Evolutionary conservation across 2,329 filamentous ascomycete genomes (phyloP).

Genomic region (Chrysoporthe austroafricana): DNA sequence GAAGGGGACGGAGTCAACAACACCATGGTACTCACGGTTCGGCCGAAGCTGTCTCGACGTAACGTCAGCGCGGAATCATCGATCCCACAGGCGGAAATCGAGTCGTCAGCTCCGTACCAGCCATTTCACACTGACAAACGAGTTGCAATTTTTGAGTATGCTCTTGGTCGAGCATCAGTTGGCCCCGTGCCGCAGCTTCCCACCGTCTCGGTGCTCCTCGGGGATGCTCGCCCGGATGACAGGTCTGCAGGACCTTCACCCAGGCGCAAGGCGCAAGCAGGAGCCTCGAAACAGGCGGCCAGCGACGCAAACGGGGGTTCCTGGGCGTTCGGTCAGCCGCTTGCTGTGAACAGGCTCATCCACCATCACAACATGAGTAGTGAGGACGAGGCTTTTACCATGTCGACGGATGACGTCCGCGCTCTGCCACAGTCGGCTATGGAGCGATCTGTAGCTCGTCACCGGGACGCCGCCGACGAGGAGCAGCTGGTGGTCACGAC

Average conservation of each 20-base stretch:
- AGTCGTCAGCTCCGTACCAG: conserved; percentile 93
- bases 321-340: conserved; percentile 66
- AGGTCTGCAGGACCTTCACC: conserved; percentile 33
- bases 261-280: conserved; percentile 36
- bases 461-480: conserved; percentile 61
- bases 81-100: conserved; percentile 82
- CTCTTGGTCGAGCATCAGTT: conserved; percentile 28
- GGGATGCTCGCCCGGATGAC: conserved; percentile 47
- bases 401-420: conserved; percentile 57
- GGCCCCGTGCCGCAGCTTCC: conserved; percentile 35
- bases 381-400: conserved; percentile 56
- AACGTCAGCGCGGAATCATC: conserved; percentile 61
- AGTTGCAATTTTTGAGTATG: conserved; percentile 75
- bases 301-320: conserved; percentile 30
- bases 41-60: conserved; percentile 40
- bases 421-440: conserved; percentile 67
- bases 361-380: conserved; percentile 50
- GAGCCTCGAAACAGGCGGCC: conserved; percentile 11
- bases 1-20: conserved; percentile 60
- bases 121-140: conserved; percentile 92
- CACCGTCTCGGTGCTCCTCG: conserved; percentile 45
- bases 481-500: conserved; percentile 86
- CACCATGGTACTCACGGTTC: conserved; percentile 54
- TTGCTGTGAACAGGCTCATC: conserved; percentile 56
- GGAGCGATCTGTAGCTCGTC: conserved; percentile 53